A percentile compares a stretch with the other conserved stretches of the same genome.
Conservation (phyloP, 768 basidiomycete genomes). For the Leccinum variicolor region DNA sequence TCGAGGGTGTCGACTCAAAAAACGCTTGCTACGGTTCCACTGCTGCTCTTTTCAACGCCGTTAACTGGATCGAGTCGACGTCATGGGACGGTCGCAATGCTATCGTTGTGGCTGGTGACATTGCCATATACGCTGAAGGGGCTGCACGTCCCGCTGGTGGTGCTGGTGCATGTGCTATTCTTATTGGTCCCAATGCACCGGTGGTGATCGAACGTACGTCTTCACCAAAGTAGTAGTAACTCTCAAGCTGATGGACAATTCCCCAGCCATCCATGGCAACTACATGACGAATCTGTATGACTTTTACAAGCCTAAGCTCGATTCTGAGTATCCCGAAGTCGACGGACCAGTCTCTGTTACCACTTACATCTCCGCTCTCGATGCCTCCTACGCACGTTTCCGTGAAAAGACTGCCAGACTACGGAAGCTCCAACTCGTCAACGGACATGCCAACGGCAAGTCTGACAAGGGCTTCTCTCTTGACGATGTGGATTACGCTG, state of each 20-base stretch:
- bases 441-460: constrained; percentile 35
- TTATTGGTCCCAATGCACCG: constrained; percentile 96
- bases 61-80: constrained; percentile 96
- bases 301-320: constrained; percentile 97
- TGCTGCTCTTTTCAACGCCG: constrained; percentile 96
- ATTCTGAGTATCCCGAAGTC: constrained; percentile 93
- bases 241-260: constrained; percentile 6
- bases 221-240: background rate
- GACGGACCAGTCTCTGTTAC: constrained; percentile 96
- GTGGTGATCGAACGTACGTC: constrained; percentile 90
- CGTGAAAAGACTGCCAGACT: constrained; percentile 73
- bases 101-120: constrained; percentile 95
- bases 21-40: constrained; percentile 99
- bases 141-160: constrained; percentile 94
- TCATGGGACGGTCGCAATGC: constrained; percentile 99
- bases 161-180: constrained; percentile 91
- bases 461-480: constrained; percentile 56
- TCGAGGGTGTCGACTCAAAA: constrained; percentile 98
- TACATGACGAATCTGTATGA: constrained; percentile 99
- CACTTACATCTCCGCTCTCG: constrained; percentile 92
- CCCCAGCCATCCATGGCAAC: constrained; percentile 86
- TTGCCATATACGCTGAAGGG: constrained; percentile 97
- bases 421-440: constrained; percentile 42
- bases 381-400: constrained; percentile 83
- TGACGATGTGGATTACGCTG: constrained; percentile 84